Base-by-base conservation (phyloP, 441 rosid genomes). In the Arabidopsis lyrata region DNA sequence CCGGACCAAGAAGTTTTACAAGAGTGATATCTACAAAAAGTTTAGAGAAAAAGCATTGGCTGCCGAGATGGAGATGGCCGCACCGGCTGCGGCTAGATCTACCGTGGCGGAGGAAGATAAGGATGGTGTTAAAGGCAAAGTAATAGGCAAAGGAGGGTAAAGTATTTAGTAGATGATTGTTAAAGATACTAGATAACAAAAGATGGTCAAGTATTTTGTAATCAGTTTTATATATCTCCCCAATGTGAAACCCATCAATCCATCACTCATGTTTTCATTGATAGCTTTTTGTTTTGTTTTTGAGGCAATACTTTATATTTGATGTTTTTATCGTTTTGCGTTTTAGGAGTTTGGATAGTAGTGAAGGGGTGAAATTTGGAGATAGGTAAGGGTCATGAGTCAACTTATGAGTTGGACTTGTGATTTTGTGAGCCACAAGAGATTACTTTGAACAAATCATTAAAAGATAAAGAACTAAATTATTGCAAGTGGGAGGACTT, bases 21-120 rank as follows among this genome's bases (percentile, higher is more conserved):
- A 82, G 78, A 80, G 90, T 73, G 98, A 93, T 73, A 85, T 93
- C 42, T 93, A 93, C 61, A 86, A 85, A 76, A 93, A 80, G 80
- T 89, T 86, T 74, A 75, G 93, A 63, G 90, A 88, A 63, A 83
- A 82, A 5, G 84, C 85, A 0, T 67, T 73, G 56, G 74, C 81
- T 1, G 81, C 78, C 0, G 95, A 90, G 70, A 77, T 38, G 14
- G 86, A 89, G 69, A 84, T 83, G 88, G 74, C 63, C 11, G 65
- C 41, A 0, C 31, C 64, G 12, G 65, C 45, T 52, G 6, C 20
- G 10, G 15, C 57, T 3, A 66, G 52, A 67, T 39, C 58, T 36
- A 16, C n/a, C 12, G 34, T 54, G 66, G 38, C 13, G 8, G 63
- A 60, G 16, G 77, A 66, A 14, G 55, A 66, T 16, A 77, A 60